Base-by-base conservation (phyloP, 2,329 filamentous ascomycete species). In the Hypoxylon sp. region DNA sequence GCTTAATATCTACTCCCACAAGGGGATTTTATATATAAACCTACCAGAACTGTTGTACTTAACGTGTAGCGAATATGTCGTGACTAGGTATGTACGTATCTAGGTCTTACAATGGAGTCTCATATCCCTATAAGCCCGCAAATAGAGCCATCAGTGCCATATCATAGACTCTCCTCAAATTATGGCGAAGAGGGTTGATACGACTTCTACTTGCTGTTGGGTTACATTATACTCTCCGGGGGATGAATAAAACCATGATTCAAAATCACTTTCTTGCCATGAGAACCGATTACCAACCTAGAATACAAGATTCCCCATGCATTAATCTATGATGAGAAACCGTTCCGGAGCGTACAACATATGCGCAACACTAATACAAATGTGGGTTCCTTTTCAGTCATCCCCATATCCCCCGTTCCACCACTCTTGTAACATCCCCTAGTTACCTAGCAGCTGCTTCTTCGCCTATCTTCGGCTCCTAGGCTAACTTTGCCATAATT, bases 281-380 rank as follows among this genome's bases (percentile, higher is more conserved):
- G 65, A 69, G 74, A 76, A 75, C 71, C 74, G 62, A 75, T 75
- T 75, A 74, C 74, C 74, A 77, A 75, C 76, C 75, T 78, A 78
- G 63, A 76, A 74, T 78, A 78, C 76, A 78, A 69, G 52, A 71
- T 73, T 73, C 70, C 71, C 70, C 74, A 75, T 73, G 73, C 73
- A 69, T 76, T 74, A 71, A 66, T 77, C 73, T 76, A 77, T 75
- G 71, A 74, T 73, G 73, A 72, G 73, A 75, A 76, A 74, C 69
- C 70, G 67, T 73, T 70, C 69, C 67, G 57, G 70, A 74, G 69
- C 73, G 69, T 73, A 73, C 72, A 74, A 71, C 73, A 71, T 72
- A 76, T 76, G 73, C 72, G 70, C 72, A 75, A 73, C 74, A 77
- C 72, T 75, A 74, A 74, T 77, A 77, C 76, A 77, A 60, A 76